Percentiles rank a stretch among this genome's conserved stretches.
Conservation (phyloP, 2,329 filamentous ascomycete species). For the Colletotrichum truncatum region DNA sequence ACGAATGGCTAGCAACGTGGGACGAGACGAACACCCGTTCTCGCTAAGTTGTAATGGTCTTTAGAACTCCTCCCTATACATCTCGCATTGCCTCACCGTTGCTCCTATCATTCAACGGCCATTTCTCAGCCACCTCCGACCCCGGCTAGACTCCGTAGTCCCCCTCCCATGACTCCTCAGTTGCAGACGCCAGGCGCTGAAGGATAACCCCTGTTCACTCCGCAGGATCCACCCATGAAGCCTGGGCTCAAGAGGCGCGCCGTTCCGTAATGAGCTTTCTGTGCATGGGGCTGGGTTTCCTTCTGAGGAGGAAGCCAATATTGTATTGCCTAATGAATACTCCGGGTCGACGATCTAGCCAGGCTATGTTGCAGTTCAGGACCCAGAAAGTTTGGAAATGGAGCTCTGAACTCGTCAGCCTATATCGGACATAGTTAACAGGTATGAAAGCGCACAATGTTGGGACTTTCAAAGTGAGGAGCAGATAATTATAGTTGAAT, state of each 20-base stretch:
- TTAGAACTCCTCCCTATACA: not conserved
- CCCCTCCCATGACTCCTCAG: not conserved
- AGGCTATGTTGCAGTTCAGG: not conserved
- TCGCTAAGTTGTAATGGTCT: not conserved
- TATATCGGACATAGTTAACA: not conserved
- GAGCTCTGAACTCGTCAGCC: not conserved
- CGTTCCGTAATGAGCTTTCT: constrained; percentile 10
- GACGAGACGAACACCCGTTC: constrained; percentile 14
- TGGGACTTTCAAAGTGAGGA: not conserved
- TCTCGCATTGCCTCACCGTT: not conserved
- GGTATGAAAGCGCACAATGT: no score
- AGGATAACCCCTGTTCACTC: constrained; percentile 9
- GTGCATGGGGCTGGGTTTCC: not conserved
- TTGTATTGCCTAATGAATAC: not conserved
- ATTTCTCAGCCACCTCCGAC: constrained; percentile 12
- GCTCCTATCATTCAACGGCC: not conserved
- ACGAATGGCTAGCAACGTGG: not conserved
- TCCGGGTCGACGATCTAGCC: constrained; percentile 1
- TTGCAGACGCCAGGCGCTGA: not conserved
- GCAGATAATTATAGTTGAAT: not conserved
- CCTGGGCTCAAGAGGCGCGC: constrained; percentile 1
- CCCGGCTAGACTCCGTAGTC: not conserved
- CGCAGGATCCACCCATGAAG: constrained; percentile 9
- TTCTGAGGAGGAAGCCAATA: not conserved
- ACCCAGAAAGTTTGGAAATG: not conserved